Evolutionary conservation across 257 asterid species (phyloP).

Genomic region (Primulina tabacum): DNA sequence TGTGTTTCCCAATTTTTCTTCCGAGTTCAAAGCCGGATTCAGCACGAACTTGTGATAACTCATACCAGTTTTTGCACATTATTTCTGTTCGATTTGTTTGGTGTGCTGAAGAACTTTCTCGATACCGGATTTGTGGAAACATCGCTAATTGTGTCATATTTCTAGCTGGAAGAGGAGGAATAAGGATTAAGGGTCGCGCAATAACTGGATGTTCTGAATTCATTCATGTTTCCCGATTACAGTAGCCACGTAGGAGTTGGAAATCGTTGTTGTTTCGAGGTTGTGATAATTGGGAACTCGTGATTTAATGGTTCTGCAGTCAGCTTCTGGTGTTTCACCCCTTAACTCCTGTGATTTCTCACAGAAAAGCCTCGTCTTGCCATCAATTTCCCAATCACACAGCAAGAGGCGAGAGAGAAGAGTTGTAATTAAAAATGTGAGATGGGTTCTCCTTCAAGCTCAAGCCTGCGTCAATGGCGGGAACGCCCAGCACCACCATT

Average conservation of each 20-base stretch:
- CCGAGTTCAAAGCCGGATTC: background rate
- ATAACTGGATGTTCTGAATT: background rate
- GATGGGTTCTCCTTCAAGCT: background rate
- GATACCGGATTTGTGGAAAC: too few species aligned
- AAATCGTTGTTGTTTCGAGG: background rate
- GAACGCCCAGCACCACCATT: background rate
- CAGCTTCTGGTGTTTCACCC: background rate
- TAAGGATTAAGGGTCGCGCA: background rate
- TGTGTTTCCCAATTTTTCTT: background rate
- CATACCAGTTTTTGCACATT: background rate
- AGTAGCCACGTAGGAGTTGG: background rate
- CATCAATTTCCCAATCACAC: background rate
- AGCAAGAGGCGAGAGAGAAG: background rate
- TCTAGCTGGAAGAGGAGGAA: background rate
- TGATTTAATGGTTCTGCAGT: background rate
- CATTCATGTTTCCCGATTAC: background rate
- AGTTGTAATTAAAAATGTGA: background rate
- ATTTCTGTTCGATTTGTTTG: background rate
- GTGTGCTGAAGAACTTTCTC: background rate
- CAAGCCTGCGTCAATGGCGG: background rate
- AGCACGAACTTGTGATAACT: background rate
- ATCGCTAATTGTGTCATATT: background rate
- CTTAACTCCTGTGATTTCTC: background rate
- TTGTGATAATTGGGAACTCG: background rate
- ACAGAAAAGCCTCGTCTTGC: background rate